Evolutionary conservation across 2,329 filamentous ascomycete genomes (phyloP).

Genomic region (Colletotrichum higginsianum): DNA sequence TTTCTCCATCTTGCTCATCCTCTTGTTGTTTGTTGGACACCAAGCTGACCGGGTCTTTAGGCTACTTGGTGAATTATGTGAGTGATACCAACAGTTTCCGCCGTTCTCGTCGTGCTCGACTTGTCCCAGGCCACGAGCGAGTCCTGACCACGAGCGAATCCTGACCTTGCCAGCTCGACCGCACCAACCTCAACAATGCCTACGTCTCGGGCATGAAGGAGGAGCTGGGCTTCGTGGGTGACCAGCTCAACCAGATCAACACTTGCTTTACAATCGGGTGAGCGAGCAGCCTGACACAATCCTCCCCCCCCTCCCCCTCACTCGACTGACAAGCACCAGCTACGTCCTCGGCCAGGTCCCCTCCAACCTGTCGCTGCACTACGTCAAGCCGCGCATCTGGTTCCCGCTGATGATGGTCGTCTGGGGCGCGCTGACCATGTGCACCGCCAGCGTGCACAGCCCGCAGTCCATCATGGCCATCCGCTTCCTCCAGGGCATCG

Average conservation of each 20-base stretch:
- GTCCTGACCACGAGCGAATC: not conserved
- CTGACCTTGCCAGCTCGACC: conserved; percentile 29
- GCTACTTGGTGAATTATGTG: conserved; percentile 69
- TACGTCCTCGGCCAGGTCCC: conserved; percentile 72
- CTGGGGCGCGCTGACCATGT: conserved; percentile 77
- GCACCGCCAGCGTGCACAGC: conserved; percentile 66
- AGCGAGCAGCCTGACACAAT: conserved; percentile 30
- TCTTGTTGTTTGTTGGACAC: not conserved
- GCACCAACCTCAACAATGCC: conserved; percentile 53
- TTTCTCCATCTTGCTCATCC: too few relatives aligned
- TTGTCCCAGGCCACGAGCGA: too few relatives aligned
- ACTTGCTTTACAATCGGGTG: conserved; percentile 64
- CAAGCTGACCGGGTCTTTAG: not conserved
- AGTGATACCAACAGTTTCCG: conserved; percentile 37
- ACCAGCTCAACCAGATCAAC: conserved; percentile 66
- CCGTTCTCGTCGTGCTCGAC: too few relatives aligned
- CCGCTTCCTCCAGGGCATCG: conserved; percentile 57
- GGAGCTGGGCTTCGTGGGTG: conserved; percentile 51
- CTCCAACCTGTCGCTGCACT: conserved; percentile 73
- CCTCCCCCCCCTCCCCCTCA: not conserved
- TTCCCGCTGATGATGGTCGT: conserved; percentile 75
- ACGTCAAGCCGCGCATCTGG: conserved; percentile 74
- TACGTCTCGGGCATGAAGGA: conserved; percentile 59
- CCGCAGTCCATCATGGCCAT: conserved; percentile 69
- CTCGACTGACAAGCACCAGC: conserved; percentile 25